phyloP scores from a whole-genome alignment of 495 filamentous ascomycete species.

The Xylona heveae region DNA sequence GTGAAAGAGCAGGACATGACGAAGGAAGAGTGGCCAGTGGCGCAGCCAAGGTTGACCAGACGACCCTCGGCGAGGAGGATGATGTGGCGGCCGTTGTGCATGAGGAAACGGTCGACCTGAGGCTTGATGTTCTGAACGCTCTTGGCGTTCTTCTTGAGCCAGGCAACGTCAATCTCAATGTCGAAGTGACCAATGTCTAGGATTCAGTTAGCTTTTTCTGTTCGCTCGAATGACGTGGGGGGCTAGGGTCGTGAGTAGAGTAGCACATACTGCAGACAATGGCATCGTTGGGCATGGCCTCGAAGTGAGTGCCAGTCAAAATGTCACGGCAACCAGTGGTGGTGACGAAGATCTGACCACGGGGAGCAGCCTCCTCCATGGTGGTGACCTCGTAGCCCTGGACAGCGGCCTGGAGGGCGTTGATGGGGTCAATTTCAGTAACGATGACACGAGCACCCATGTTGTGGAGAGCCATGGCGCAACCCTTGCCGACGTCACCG shows the following conservation, averaged over 20 bases:
- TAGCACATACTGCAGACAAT: slow-evolving; percentile 84
- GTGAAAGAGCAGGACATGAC: slow-evolving; percentile 99
- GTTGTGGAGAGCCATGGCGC: slow-evolving; percentile 79
- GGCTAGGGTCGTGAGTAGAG: not conserved
- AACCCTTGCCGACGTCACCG: slow-evolving; percentile 99
- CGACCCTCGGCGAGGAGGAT: slow-evolving; percentile 96
- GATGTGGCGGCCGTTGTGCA: slow-evolving; percentile 88
- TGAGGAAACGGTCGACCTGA: slow-evolving; percentile 93
- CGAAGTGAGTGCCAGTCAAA: slow-evolving; percentile 77
- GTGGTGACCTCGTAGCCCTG: slow-evolving; percentile 90
- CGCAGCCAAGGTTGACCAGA: slow-evolving; percentile 97
- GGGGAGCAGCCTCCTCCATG: slow-evolving; percentile 81
- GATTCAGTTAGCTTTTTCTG: not conserved
- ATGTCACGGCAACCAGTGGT: slow-evolving; percentile 99
- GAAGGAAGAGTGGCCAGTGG: slow-evolving; percentile 97
- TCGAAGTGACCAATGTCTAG: slow-evolving; percentile 98
- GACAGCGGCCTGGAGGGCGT: slow-evolving; percentile 95
- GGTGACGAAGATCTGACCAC: slow-evolving; percentile 97
- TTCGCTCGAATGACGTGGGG: not conserved
- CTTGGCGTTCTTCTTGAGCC: slow-evolving; percentile 90
- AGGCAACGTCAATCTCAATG: slow-evolving; percentile 98
- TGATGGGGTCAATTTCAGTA: slow-evolving; percentile 98
- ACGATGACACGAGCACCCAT: slow-evolving; percentile 96
- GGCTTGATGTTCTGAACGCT: slow-evolving; percentile 97
- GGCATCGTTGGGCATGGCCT: slow-evolving; percentile 93